Conservation (phyloP, 495 filamentous ascomycete species). For the Trichoderma virens region DNA sequence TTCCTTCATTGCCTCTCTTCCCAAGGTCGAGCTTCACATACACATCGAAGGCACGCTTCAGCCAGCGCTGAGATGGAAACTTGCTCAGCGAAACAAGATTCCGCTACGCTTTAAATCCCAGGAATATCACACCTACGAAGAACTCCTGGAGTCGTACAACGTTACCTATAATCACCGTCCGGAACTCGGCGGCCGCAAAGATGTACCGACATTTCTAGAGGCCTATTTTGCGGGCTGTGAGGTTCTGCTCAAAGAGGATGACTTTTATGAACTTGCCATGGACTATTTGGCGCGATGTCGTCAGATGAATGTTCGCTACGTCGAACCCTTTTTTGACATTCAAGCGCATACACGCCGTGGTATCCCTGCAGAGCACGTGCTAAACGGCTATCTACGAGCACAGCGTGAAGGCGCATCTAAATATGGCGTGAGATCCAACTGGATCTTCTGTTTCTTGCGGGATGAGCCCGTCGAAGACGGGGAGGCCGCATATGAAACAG, state of each 20-base stretch:
- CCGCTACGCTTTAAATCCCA: constrained; percentile 16
- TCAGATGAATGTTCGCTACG: constrained; percentile 34
- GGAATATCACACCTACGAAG: constrained; percentile 22
- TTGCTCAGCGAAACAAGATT: constrained; percentile 33
- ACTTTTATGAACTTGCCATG: constrained; percentile 39
- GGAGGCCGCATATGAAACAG: constrained; percentile 20
- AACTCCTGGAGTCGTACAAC: constrained; percentile 25
- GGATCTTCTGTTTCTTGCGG: constrained; percentile 37
- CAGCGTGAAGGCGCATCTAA: constrained; percentile 22
- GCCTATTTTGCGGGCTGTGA: constrained; percentile 35
- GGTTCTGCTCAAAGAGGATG: constrained; percentile 29
- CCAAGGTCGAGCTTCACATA: constrained; percentile 38
- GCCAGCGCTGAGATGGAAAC: constrained; percentile 29
- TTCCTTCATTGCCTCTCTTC: constrained; percentile 27
- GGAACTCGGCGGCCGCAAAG: constrained; percentile 27
- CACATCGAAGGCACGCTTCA: constrained; percentile 40
- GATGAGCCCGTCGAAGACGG: constrained; percentile 25
- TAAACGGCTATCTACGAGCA: constrained; percentile 31
- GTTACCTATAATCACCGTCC: constrained; percentile 29
- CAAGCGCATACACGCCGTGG: constrained; percentile 36
- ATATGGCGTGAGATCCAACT: constrained; percentile 25
- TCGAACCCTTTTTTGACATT: constrained; percentile 37
- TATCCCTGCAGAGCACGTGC: constrained; percentile 23
- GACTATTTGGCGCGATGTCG: constrained; percentile 27
- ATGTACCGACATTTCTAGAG: constrained; percentile 33